Evolutionary conservation across 495 filamentous ascomycete genomes (phyloP), one percentile per base, ranked within the genome.

Genomic region (Lasiosphaeriaceae sp.): DNA sequence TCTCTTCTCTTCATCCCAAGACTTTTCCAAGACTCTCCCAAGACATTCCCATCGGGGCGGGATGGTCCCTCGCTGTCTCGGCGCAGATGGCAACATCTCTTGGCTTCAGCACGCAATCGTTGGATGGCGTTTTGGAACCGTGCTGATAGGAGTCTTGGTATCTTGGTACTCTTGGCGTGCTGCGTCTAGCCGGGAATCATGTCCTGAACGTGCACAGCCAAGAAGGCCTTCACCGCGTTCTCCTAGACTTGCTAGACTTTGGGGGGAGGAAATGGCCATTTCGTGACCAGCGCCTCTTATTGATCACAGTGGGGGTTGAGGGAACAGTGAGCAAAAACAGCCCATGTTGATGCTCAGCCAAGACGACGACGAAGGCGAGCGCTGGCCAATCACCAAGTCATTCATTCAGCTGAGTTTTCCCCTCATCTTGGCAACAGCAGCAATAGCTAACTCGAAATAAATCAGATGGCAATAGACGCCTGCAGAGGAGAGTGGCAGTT

Each of bases 81-180:
- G 46, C 19, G 46, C 21, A 16, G 11, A 24, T 48, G 46, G 22
- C 14, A 21, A 24, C 46, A 24, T 24, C 7, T 23, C 46, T 23
- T n/a, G 46, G 24, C 46, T 21, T 21, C n/a, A 48, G 46, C 46
- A 48, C 46, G 46, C 46, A 48, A 48, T 48, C 21, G 46, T 26
- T 9, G 46, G 14, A 23, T 48, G 46, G 12, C 21, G 46, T 26
- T 48, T 20, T 3, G 39, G 14, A n/a, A 43, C 39, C 12, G 39
- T 4, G 7, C 16, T 43, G 46, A 48, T 48, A 48, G 46, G 46
- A 21, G 46, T 26, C 21, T 48, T 26, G 46, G 21, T 5, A 12
- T 23, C 46, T 48, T 23, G 46, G 46, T n/a, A n/a, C 20, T 12
- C 21, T 48, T 24, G 46, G 46, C 46, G 17, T 22, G 46, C 1